Evolutionary conservation across 2,329 filamentous ascomycete genomes (phyloP).

Genomic region (Esteya vermicola): DNA sequence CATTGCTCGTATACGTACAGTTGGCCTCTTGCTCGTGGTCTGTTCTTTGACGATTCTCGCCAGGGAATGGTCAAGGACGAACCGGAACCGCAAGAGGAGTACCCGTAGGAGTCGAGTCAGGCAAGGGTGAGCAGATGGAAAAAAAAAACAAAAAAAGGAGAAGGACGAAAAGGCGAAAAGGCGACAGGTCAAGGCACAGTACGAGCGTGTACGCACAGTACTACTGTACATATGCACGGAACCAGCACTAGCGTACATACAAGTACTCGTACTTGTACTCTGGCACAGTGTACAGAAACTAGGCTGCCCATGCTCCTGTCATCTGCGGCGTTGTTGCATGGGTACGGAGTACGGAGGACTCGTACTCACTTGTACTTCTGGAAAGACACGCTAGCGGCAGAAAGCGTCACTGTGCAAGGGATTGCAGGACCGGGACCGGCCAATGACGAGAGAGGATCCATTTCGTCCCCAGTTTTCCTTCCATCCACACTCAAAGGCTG

Average conservation of each 20-base stretch:
- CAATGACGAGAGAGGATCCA: constrained; percentile 1
- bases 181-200: too few relatives aligned
- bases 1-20: too few relatives aligned
- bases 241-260: too few relatives aligned
- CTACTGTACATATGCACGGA: too few relatives aligned
- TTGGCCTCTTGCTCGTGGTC: too few relatives aligned
- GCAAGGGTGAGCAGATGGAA: neutral
- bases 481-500: neutral
- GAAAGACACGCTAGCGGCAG: constrained; percentile 3
- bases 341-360: too few relatives aligned
- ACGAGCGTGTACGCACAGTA: too few relatives aligned
- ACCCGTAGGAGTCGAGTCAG: too few relatives aligned
- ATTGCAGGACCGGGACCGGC: neutral
- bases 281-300: neutral
- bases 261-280: neutral
- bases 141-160: neutral
- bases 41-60: neutral
- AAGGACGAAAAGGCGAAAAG: neutral
- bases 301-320: too few relatives aligned
- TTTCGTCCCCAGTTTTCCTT: neutral
- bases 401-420: neutral
- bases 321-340: too few relatives aligned
- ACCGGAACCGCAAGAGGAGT: too few relatives aligned
- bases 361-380: constrained; percentile 1
- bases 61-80: too few relatives aligned